phyloP scores from a whole-genome alignment of 2,329 filamentous ascomycete genomes.

The Whalleya microplaca region DNA sequence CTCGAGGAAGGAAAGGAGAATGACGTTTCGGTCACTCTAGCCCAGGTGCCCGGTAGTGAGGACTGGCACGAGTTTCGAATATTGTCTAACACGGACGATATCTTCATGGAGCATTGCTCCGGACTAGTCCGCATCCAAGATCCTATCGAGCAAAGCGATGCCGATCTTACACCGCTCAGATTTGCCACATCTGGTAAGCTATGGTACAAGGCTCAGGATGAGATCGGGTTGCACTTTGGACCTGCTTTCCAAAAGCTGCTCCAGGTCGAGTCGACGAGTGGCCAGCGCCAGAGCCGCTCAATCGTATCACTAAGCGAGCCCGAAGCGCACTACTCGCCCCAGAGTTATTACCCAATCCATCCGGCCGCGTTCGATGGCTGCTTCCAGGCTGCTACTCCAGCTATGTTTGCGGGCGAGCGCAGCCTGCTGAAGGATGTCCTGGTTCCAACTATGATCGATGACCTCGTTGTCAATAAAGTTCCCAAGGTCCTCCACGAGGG shows the following conservation, averaged over 20 bases:
- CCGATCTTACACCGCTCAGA: conserved; percentile 2
- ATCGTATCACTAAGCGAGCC: too few species aligned
- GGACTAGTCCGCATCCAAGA: too few species aligned
- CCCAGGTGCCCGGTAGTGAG: too few species aligned
- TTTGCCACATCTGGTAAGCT: neutral
- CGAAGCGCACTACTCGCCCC: too few species aligned
- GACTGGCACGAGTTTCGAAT: too few species aligned
- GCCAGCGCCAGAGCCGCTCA: conserved; percentile 15
- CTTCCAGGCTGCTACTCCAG: too few species aligned
- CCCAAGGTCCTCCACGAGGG: too few species aligned
- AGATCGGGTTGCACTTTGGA: conserved; percentile 37
- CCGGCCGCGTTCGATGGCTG: conserved; percentile 33
- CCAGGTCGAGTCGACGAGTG: conserved; percentile 18
- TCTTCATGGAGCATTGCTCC: neutral
- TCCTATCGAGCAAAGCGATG: too few species aligned
- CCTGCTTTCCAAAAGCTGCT: conserved; percentile 27
- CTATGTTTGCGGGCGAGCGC: too few species aligned
- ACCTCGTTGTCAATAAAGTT: conserved; percentile 21
- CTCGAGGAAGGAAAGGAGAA: conserved; percentile 19
- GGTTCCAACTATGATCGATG: conserved; percentile 13
- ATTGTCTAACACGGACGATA: too few species aligned
- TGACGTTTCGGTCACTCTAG: conserved; percentile 13
- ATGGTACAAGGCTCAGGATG: conserved; percentile 37
- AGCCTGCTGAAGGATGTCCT: too few species aligned
- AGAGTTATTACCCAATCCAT: conserved; percentile 28